Base-by-base conservation (phyloP, 768 basidiomycete species). In the Suillus fuscotomentosus region DNA sequence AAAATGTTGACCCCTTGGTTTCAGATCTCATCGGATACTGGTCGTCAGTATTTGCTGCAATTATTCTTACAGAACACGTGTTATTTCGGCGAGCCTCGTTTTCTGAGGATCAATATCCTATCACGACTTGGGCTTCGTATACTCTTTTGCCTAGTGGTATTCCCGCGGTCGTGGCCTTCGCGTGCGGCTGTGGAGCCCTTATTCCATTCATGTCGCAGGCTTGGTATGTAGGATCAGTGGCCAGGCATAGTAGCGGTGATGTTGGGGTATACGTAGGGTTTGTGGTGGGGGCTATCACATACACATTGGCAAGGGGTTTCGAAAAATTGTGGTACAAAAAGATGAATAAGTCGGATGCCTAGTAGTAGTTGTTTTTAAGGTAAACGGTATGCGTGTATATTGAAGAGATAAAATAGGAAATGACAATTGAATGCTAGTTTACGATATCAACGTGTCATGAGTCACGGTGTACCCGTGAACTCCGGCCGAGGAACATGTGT, bases 141-240 rank as follows among this genome's bases (percentile, higher is more conserved):
- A 38, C 63, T 1, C 66, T 68, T 27, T 78, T 86, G 17, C 84
- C 84, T 20, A 69, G 72, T 3, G 74, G 84, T 0, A 17, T 73
- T 10, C 79, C 85, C 0, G 84, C 81, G 0, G 68, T 82, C 10
- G 38, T 78, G 20, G 75, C 83, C 3, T 80, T 81, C 54, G 22
- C 76, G 14, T 80, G 78, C 45, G 78, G 76, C 2, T 77, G 76
- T 31, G 77, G 80, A 5, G 70, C 79, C 36, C 69, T 82, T 48
- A 72, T 84, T 5, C 78, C 81, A 13, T 81, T 79, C 65, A 85
- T 85, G 83, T 78, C 80, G 53, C 84, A 86, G 53, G 83, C 72
- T 47, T 86, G 82, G 83, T 86, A 79, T 65, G 75, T 76, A 5
- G 84, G 84, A 0, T 82, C 83, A 0, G 79, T 86, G 41, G 84